Base-by-base conservation (phyloP, 2,329 filamentous ascomycete genomes). In the Diaporthe citriasiana region DNA sequence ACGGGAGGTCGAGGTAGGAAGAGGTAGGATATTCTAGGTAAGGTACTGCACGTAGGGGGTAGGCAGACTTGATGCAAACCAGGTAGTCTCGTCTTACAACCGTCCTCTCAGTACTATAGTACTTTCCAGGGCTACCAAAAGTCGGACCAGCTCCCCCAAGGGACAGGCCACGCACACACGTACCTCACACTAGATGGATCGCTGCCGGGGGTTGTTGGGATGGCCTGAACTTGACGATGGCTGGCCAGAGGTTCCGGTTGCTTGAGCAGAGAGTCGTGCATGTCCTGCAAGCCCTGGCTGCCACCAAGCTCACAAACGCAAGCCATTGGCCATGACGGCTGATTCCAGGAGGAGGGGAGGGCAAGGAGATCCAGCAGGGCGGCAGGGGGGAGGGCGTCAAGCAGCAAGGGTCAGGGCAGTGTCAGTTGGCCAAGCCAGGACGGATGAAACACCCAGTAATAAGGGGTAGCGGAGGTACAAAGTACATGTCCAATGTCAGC, bases 381-480 rank as follows among this genome's bases (percentile, higher is more conserved):
- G 38, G 22, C 38, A 59, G 55, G 47, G 56, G 40, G 25, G 69
- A 25, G 56, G 53, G 33, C 56, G 63, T 68, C 63, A 68, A 53
- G 63, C 50, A 53, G 47, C 70, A 71, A 63, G 70, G 70, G 70
- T 63, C 70, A 71, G 56, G 70, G 70, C 27, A 42, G 70, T 71
- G 57, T 71, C 69, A 53, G 69, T 63, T 53, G 56, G 56, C 70
- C 70, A 71, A 63, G 42, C 70, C 70, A 53, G 70, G 70, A 63
- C 70, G 70, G 63, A 71, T 71, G 70, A 71, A 71, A 71, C 70
- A 71, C 70, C 33, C 70, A 63, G 56, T 50, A 70, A 71, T 71
- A 71, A 63, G 70, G 70, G 70, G 55, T 53, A 63, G 56, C 53
- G n/a, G 33, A 56, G 35, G 38, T 56, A 38, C n/a, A 27, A 42